Conservation (phyloP, 306 rosid species). For the Clitoria ternatea region DNA sequence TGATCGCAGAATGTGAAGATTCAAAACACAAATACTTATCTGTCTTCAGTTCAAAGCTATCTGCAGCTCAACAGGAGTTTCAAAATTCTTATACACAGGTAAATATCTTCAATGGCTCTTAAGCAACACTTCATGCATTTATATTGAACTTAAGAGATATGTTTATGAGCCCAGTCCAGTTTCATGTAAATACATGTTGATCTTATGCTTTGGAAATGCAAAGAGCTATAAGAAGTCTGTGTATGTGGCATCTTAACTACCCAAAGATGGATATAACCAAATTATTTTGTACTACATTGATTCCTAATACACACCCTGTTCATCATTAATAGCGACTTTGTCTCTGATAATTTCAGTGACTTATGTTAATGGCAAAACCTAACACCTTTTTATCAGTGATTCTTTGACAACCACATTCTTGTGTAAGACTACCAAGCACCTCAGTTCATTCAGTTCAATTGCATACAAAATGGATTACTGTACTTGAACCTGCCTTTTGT, state of each 20-base stretch:
- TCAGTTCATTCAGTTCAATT: background rate
- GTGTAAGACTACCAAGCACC: background rate
- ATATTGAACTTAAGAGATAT: background rate
- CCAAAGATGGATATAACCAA: constrained; percentile 18
- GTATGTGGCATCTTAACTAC: background rate
- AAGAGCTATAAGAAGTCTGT: constrained; percentile 1
- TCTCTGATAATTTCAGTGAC: background rate
- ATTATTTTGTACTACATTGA: constrained; percentile 1
- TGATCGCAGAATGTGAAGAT: constrained; percentile 56
- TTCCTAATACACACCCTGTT: background rate
- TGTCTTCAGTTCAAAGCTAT: constrained; percentile 69
- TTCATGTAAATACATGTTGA: constrained; percentile 11
- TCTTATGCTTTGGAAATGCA: background rate
- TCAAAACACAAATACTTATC: constrained; percentile 68
- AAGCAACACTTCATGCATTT: background rate
- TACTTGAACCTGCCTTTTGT: background rate
- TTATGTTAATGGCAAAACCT: background rate
- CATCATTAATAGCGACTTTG: background rate
- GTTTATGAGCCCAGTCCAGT: background rate
- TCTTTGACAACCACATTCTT: background rate
- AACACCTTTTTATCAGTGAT: background rate
- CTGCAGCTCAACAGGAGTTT: constrained; percentile 68
- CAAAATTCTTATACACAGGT: constrained; percentile 65
- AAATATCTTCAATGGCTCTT: constrained; percentile 26
- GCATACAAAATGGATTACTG: background rate